Evolutionary conservation across 2,329 filamentous ascomycete genomes (phyloP), one percentile per base, ranked within the genome.

Genomic region (Penicillium sp.): DNA sequence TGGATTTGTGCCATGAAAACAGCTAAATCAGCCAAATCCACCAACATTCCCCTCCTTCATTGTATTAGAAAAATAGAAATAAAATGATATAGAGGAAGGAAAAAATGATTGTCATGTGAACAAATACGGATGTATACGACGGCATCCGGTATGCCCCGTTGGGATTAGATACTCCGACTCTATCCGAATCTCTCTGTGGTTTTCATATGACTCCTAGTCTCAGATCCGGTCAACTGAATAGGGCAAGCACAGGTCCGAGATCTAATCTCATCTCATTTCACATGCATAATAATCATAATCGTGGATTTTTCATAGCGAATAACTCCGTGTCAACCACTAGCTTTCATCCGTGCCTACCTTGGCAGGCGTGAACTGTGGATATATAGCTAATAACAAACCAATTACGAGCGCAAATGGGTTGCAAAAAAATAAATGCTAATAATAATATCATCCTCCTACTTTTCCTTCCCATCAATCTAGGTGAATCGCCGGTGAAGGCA

Each of bases 401-500:
- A 35, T 35, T 35, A 35, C 30, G 30, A 35, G 4, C 16, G 30
- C 30, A 35, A 35, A 35, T 35, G 12, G 38, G 3, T 4, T 21
- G 38, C 38, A 18, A 5, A 6, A 42, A 42, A 21, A 42, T 5
- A 42, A 42, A 42, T 30, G 8, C 28, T 18, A 12, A 40, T 40
- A 40, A 40, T 40, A 40, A 40, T 40, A 40, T 40, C 35, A 5
- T 8, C n/a, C 18, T 9, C n/a, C 3, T 42, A n/a, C 38, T 14
- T 9, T 11, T 23, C 7, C n/a, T 18, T 30, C 11, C 5, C n/a
- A 24, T 54, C 35, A 59, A 51, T 59, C 52, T 40, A 59, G 49
- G 43, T 59, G 57, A 9, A 50, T 52, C 21, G 57, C 47, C 35
- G 40, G 52, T 20, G 28, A 24, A n/a, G 57, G 57, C 38, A 43